Conservation (phyloP, 2,329 filamentous ascomycete species). For the Hymenoscyphus linearis region DNA sequence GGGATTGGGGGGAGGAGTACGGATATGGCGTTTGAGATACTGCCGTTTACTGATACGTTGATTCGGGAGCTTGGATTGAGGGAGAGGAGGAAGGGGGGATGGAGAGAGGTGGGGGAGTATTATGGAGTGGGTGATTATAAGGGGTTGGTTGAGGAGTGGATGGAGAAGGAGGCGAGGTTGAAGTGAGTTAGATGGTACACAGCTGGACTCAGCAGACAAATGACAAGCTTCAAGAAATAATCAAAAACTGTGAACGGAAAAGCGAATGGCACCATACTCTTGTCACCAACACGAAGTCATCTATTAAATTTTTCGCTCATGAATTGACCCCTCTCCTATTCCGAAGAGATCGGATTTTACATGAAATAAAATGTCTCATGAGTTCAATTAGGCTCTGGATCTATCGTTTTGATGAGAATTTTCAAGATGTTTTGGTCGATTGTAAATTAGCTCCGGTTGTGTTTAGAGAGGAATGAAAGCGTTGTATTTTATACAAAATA, state of each 20-base stretch:
- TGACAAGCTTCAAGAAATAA: no score
- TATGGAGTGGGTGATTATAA: no score
- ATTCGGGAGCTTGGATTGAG: slow-evolving; percentile 41
- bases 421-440: slow-evolving; percentile 73
- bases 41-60: slow-evolving; percentile 63
- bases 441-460: background rate
- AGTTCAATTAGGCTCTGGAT: slow-evolving; percentile 80
- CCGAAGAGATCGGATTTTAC: slow-evolving; percentile 81
- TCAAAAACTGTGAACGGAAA: background rate
- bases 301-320: slow-evolving; percentile 63
- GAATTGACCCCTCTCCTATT: slow-evolving; percentile 97
- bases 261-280: slow-evolving; percentile 33
- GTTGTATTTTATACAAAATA: background rate
- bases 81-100: slow-evolving; percentile 47
- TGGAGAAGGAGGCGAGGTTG: no score
- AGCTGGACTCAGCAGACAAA: no score
- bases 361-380: slow-evolving; percentile 91
- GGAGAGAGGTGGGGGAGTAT: slow-evolving; percentile 33
- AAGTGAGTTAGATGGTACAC: no score
- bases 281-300: no score
- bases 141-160: background rate
- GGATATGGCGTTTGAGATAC: slow-evolving; percentile 70
- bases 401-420: slow-evolving; percentile 90
- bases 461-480: background rate
- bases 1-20: slow-evolving; percentile 58